Conservation (phyloP, 2,329 filamentous ascomycete genomes). For the Decorospora gaudefroyi region DNA sequence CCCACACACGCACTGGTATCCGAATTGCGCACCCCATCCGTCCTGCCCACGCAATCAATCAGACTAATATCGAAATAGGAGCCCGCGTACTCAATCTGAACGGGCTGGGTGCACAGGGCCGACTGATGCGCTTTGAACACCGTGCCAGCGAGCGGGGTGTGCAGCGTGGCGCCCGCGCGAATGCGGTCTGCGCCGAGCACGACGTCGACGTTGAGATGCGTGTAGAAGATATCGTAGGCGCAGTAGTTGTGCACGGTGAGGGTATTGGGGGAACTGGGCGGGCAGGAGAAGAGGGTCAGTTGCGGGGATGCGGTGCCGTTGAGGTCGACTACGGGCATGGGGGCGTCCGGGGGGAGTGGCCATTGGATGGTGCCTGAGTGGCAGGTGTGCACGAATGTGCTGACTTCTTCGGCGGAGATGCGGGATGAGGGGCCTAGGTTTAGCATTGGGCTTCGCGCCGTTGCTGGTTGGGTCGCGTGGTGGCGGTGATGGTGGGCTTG, state of each 20-base stretch:
- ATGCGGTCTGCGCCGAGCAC: too few species aligned
- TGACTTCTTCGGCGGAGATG: not conserved
- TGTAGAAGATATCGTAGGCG: slow-evolving; percentile 18
- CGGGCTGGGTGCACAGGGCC: too few species aligned
- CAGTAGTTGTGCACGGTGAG: slow-evolving; percentile 29
- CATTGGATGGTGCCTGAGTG: slow-evolving; percentile 11
- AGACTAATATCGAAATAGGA: slow-evolving; percentile 31
- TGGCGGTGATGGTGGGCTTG: not conserved
- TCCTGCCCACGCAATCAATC: slow-evolving; percentile 18
- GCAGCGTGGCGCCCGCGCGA: slow-evolving; percentile 12
- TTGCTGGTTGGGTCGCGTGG: too few species aligned
- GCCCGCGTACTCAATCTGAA: too few species aligned
- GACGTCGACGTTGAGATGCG: slow-evolving; percentile 16
- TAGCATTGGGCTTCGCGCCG: not conserved
- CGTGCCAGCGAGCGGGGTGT: slow-evolving; percentile 13
- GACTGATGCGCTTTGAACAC: slow-evolving; percentile 17
- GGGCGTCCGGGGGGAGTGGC: slow-evolving; percentile 17
- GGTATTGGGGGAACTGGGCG: slow-evolving; percentile 10
- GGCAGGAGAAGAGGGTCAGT: slow-evolving; percentile 18
- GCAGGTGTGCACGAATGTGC: slow-evolving; percentile 2
- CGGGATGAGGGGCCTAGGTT: not conserved
- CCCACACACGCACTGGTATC: slow-evolving; percentile 19
- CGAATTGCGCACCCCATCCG: slow-evolving; percentile 9
- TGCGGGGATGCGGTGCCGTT: slow-evolving; percentile 4
- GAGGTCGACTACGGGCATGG: slow-evolving; percentile 13